Evolutionary conservation across 169 alveolate species (phyloP), one percentile per base, ranked within the genome.

Genomic region (Cryptosporidium andersoni): DNA sequence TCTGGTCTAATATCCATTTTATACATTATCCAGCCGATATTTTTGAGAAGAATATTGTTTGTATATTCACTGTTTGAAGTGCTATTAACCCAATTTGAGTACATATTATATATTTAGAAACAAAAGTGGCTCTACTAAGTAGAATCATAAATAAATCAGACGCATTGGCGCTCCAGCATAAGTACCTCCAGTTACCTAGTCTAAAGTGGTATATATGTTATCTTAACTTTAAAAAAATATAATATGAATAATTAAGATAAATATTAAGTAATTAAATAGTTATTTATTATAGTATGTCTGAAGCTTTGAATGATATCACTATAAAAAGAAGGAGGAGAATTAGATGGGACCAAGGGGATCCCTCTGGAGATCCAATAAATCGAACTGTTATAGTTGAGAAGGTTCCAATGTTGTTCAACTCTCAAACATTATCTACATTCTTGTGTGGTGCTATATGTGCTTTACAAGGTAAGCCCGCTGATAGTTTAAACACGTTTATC

Each of bases 1-100:
- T 74, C 85, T 0, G 60, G 8, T 37, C 47, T 68, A 2, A 55
- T 68, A 2, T 53, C 85, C 55, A 74, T 48, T 74, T 74, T 74
- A 6, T 58, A 45, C 49, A 74, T 42, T 2, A 74, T 36, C 7
- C 55, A 37, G 7, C 49, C 12, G 16, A 74, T 74, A 3, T 62
- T 74, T 11, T 53, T 74, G n/a, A 37, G 47, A 45, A 74, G 55
- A n/a, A 52, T 43, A 5, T 42, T 62, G 6, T 55, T 74, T 74
- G 60, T 53, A 43, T 74, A 25, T 43, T 42, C 14, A 40, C 45
- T 74, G 39, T 58, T 16, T 60, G 65, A 60, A 34, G 25, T 25
- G 25, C 25, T 25, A 25, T 25, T 25, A 25, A 25, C 25, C 25
- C 25, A 25, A 25, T 25, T 25, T 25, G 25, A 25, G 25, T 25